Conservation (phyloP, 208 protist species). For the Leishmania tropica region DNA sequence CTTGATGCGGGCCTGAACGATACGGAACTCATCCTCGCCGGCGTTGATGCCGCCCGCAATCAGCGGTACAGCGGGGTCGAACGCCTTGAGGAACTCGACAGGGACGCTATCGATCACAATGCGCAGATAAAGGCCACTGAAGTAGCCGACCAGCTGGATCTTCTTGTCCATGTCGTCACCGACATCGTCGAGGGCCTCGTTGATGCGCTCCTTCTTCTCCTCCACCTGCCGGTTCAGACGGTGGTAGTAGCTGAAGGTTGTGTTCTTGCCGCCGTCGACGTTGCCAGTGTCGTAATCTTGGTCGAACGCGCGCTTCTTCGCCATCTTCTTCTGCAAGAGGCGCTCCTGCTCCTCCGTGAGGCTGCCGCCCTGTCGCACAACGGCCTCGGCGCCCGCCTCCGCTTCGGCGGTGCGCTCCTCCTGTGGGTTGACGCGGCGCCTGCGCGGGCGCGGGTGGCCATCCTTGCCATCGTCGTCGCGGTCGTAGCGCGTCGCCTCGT, state of each 20-base stretch:
- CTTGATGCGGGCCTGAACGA: slow-evolving; percentile 96
- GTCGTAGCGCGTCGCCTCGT: slow-evolving; percentile 27
- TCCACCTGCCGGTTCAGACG: slow-evolving; percentile 80
- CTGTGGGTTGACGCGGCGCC: slow-evolving; percentile 25
- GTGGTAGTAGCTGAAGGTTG: slow-evolving; percentile 83
- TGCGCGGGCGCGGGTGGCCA: slow-evolving; percentile 1
- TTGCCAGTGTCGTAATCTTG: slow-evolving; percentile 75
- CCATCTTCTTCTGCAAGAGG: slow-evolving; percentile 85
- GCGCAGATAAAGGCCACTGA: slow-evolving; percentile 96
- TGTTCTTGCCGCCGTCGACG: slow-evolving; percentile 57
- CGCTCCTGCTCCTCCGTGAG: slow-evolving; percentile 85
- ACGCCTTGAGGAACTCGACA: slow-evolving; percentile 95
- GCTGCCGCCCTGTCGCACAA: slow-evolving; percentile 41
- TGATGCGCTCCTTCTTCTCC: slow-evolving; percentile 79
- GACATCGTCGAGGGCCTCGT: slow-evolving; percentile 80
- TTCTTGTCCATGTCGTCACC: slow-evolving; percentile 87
- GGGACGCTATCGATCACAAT: slow-evolving; percentile 95
- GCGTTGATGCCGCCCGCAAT: slow-evolving; percentile 95
- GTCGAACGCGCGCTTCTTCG: slow-evolving; percentile 92
- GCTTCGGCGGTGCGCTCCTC: slow-evolving; percentile 31
- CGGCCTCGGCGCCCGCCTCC: slow-evolving; percentile 47
- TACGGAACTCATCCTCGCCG: slow-evolving; percentile 94
- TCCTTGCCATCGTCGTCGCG: slow-evolving; percentile 22
- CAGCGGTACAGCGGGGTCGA: slow-evolving; percentile 88
- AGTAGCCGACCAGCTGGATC: slow-evolving; percentile 91